These are phyloP conservation scores for Boletus tylopilopsis DNA, from an alignment of 768 basidiomycete genomes.

Conservation along the genomic window DNA sequence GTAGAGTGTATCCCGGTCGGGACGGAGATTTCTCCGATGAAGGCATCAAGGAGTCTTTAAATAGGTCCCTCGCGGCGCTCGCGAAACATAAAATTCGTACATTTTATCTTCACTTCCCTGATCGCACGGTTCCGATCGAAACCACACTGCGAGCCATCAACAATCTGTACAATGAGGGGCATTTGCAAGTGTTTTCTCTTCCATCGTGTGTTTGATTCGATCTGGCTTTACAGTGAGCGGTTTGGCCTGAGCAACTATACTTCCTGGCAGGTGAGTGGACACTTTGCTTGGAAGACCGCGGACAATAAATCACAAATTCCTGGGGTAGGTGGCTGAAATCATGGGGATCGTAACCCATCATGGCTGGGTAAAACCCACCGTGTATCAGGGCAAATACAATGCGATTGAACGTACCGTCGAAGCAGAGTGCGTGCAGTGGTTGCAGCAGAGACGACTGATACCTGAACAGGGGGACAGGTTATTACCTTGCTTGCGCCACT, in stretches of 20 bases:
- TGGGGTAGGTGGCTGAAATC: conserved; percentile 41
- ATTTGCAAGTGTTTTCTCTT: conserved; percentile 37
- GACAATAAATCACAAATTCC: neutral
- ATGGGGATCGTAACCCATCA: conserved; percentile 39
- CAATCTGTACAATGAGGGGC: conserved; percentile 47
- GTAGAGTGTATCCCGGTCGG: conserved; percentile 8
- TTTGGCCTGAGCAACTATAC: conserved; percentile 16
- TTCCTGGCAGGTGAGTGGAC: conserved; percentile 33
- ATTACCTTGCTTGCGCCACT: conserved; percentile 41
- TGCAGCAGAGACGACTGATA: neutral
- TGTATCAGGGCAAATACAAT: conserved; percentile 50
- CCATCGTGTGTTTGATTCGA: neutral
- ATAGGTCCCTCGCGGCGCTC: conserved; percentile 9
- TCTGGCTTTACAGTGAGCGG: conserved; percentile 3
- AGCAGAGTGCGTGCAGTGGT: conserved; percentile 24
- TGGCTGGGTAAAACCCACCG: conserved; percentile 46
- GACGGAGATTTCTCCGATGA: conserved; percentile 6
- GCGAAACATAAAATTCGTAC: conserved; percentile 12
- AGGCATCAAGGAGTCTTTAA: conserved; percentile 12
- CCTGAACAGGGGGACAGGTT: conserved; percentile 16
- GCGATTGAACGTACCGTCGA: conserved; percentile 39
- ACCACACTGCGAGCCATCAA: conserved; percentile 44
- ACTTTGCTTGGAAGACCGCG: neutral
- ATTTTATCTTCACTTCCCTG: conserved; percentile 44
- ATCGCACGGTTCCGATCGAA: conserved; percentile 42